Base-by-base conservation (phyloP, 768 basidiomycete genomes). In the Serendipita vermifera region DNA sequence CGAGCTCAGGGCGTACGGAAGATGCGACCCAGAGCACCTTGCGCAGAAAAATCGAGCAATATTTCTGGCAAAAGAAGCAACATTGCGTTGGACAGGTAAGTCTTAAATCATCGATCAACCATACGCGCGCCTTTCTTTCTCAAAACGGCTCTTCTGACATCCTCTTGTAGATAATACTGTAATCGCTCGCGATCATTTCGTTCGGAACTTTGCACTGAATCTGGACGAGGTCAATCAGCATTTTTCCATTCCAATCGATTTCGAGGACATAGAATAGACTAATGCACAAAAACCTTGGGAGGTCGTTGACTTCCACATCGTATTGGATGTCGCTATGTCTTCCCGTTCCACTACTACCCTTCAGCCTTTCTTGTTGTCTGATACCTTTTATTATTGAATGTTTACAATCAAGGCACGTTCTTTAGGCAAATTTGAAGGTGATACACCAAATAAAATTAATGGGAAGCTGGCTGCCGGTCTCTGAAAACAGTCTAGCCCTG, bases 81-180 rank as follows among this genome's bases (percentile, higher is more conserved):
- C 84, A 11, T 65, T 83, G 22, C 80, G 88, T 13, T 92, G 90
- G 87, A 97, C 92, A 33, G 92, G 92, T 93, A 61, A 57, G 80
- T 68, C 26, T n/a, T 33, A 3, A 32, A 15, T 7, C 22, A 26
- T 31, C 55, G 35, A n/a, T n/a, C 26, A 6, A 32, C 31, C 33
- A 5, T 55, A 22, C 5, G 15, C 20, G 33, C 35, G 14, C 15
- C 26, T 53, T 35, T 56, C 2, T 20, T n/a, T 24, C 13, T 15
- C n/a, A 36, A 22, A 26, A 31, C 3, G 2, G 20, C 32, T 51
- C 7, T 27, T 51, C 11, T 38, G 36, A 38, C 36, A 17, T n/a
- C 39, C 5, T n/a, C 46, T 31, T n/a, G n/a, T n/a, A 63, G 62
- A 63, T 29, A 63, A 62, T 29, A 46, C 54, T 11, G 32, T 58